Evolutionary conservation across 805 yeast genomes (phyloP), one percentile per base, ranked within the genome.

Genomic region (Brettanomyces custersianus): DNA sequence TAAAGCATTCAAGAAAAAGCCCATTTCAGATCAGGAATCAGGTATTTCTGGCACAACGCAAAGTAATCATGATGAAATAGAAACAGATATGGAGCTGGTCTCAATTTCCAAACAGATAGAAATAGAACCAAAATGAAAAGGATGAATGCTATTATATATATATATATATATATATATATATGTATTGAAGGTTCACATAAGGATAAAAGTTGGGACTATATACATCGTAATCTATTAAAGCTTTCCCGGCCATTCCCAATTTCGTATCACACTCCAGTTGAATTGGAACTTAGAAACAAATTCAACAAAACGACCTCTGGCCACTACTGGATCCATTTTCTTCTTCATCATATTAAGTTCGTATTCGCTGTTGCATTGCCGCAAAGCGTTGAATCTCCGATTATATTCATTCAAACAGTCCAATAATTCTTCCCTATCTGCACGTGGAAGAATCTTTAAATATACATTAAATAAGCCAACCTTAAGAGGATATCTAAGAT

Each of bases 211-310:
- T n/a, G n/a, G n/a, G n/a, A n/a, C n/a, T n/a, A n/a, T n/a, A n/a
- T n/a, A n/a, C n/a, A n/a, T n/a, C n/a, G n/a, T n/a, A n/a, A n/a
- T n/a, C n/a, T n/a, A n/a, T n/a, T n/a, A n/a, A n/a, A n/a, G n/a
- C 20, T 44, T 46, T 5, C 41, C 46, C 0, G 56, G 58, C 61
- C 59, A 57, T 2, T 45, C 38, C 62, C 62, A 57, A 2, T 44
- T 36, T 23, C 53, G 35, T n/a, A 57, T 40, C n/a, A 54, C 45
- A 9, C 43, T 56, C 57, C 60, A 57, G 28, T 51, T 54, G 13
- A 48, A 33, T 16, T 51, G 52, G 15, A 57, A 24, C 3, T 38
- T 35, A 1, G 36, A 18, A 22, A 55, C 41, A 29, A 57, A 57
- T 21, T 27, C 29, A 17, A 39, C 35, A 35, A 57, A 52, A 10